Evolutionary conservation across 345 rosid species (phyloP).

Genomic region (Lenwebbia sp.): DNA sequence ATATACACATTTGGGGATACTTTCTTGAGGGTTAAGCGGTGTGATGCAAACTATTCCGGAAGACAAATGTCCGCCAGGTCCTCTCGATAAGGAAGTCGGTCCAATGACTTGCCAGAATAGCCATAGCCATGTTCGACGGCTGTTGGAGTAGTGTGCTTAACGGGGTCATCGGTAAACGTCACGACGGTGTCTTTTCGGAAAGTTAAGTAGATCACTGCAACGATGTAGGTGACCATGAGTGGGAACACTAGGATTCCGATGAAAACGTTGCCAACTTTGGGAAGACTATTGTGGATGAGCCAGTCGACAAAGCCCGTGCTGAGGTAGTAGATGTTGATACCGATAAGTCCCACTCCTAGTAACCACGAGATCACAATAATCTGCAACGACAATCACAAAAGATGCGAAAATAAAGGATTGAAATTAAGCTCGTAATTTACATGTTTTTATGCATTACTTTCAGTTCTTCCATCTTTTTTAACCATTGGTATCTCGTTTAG

Average conservation of each 20-base stretch:
- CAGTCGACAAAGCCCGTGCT: conserved; percentile 41
- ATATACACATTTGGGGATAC: neutral
- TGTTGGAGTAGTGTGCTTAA: neutral
- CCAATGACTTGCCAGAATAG: neutral
- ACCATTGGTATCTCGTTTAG: too few species aligned
- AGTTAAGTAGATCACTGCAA: conserved; percentile 34
- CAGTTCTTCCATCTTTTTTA: too few species aligned
- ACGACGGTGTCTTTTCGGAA: conserved; percentile 35
- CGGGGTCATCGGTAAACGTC: conserved; percentile 18
- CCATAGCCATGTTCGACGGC: conserved; percentile 15
- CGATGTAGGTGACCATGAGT: conserved; percentile 32
- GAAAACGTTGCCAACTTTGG: conserved; percentile 26
- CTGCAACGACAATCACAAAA: too few species aligned
- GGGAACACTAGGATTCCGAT: conserved; percentile 47
- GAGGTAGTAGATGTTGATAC: conserved; percentile 52
- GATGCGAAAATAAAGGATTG: too few species aligned
- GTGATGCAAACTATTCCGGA: conserved; percentile 9
- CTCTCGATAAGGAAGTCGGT: conserved; percentile 20
- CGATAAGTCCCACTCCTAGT: conserved; percentile 36
- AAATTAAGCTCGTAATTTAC: too few species aligned
- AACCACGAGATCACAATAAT: conserved; percentile 46
- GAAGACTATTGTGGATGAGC: conserved; percentile 30
- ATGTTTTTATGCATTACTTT: too few species aligned
- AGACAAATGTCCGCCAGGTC: conserved; percentile 31
- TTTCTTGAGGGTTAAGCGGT: neutral